Conservation (phyloP, 2,329 filamentous ascomycete species). For the Macroventuria anomochaeta region DNA sequence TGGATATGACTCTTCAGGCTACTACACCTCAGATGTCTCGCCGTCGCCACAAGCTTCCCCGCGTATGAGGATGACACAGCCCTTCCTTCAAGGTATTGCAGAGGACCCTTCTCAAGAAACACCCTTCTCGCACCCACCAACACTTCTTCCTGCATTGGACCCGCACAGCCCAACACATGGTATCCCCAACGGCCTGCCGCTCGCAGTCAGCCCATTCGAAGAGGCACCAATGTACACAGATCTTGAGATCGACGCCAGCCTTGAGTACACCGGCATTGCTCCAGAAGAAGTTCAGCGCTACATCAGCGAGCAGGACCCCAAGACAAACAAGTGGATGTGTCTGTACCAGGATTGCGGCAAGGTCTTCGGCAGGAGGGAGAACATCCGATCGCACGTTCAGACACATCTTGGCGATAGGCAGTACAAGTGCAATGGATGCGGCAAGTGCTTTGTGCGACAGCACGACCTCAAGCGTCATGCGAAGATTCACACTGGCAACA, state of each 20-base stretch:
- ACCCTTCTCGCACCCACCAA: constrained; percentile 40
- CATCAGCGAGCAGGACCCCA: constrained; percentile 55
- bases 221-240: constrained; percentile 44
- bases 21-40: constrained; percentile 60
- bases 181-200: constrained; percentile 19
- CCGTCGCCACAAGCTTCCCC: constrained; percentile 51
- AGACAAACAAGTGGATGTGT: constrained; percentile 56
- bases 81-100: constrained; percentile 45
- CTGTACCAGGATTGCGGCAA: constrained; percentile 77
- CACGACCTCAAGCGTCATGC: constrained; percentile 97
- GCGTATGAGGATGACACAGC: constrained; percentile 41
- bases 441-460: constrained; percentile 95
- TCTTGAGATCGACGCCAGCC: constrained; percentile 65
- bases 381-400: constrained; percentile 98
- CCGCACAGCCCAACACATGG: constrained; percentile 30
- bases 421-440: constrained; percentile 90
- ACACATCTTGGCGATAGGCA: constrained; percentile 96
- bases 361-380: constrained; percentile 94
- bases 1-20: constrained; percentile 57
- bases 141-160: constrained; percentile 35
- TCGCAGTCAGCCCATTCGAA: constrained; percentile 27
- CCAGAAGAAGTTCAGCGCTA: constrained; percentile 71
- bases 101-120: constrained; percentile 40
- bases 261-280: constrained; percentile 82
- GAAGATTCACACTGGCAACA: constrained; percentile 96